Evolutionary conservation across 2,329 filamentous ascomycete species (phyloP), one percentile per base, ranked within the genome.

Genomic region (Escovopsis sp.): DNA sequence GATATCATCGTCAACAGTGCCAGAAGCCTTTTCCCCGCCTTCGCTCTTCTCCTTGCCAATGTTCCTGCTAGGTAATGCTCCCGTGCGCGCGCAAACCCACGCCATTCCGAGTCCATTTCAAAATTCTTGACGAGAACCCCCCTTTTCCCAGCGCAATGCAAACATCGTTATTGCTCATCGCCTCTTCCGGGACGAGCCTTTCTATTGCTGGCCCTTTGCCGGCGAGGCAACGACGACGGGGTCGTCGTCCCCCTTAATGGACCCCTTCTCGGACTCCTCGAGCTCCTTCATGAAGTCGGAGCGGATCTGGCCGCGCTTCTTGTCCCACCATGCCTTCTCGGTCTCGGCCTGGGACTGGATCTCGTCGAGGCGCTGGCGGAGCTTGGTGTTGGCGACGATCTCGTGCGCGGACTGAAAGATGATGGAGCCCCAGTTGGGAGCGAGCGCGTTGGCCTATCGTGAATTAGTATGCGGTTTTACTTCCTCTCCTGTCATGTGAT

Each of bases 381-480:
- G 73, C 38, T 79, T 66, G 36, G 76, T 74, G 65, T 95, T 95
- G 57, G 86, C 82, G 45, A 83, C 79, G 64, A 98, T 95, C 64
- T 98, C 91, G 63, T 94, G 94, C 43, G 91, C 91, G 38, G 85
- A 88, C 63, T 98, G 91, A 74, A 98, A 98, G 60, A 98, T 96
- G 44, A 76, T 78, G 58, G 91, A 81, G 47, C 91, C 91, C 91
- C 91, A 98, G 61, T 82, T 81, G 39, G 85, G 81, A 1, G 77
- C 73, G 49, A 95, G 82, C 18, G 84, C 87, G 59, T 96, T 96
- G 54, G 93, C 91, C 86, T 95, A 6, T 23, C 23, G 23, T n/a
- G 23, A 8, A 32, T 40, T 8, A 40, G 32, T 26, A 38, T 34
- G 30, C 38, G 33, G n/a, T 6, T 4, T 11, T 10, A 4, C 12